A percentile compares a stretch with the other conserved stretches of the same genome.
Conservation (phyloP, 225 moss, liverwort and hornwort genomes). For the Straminergon stramineum region DNA sequence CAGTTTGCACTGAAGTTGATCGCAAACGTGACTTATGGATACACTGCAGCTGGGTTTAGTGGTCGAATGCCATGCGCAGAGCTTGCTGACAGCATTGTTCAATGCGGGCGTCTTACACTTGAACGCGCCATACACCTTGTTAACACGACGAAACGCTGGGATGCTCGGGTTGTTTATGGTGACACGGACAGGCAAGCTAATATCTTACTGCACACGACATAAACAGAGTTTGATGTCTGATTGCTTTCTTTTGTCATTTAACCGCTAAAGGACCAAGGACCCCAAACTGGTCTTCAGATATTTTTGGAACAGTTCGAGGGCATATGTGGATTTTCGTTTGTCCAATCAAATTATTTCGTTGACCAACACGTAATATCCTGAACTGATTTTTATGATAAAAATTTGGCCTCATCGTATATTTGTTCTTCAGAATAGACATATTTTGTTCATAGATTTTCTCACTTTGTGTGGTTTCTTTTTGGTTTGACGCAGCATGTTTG, state of each 20-base stretch:
- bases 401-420: not conserved
- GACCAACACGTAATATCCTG: too few species aligned
- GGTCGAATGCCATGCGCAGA: conserved; percentile 99
- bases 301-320: not conserved
- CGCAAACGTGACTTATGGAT: conserved; percentile 99
- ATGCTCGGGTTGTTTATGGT: conserved; percentile 91
- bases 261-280: not conserved
- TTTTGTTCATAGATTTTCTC: not conserved
- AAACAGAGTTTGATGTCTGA: not conserved
- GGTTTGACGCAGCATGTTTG: conserved; percentile 67
- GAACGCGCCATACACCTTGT: conserved; percentile 92
- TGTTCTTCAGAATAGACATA: not conserved
- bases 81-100: conserved; percentile 97
- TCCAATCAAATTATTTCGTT: not conserved
- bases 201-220: not conserved
- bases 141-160: conserved; percentile 72
- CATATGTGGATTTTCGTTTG: not conserved
- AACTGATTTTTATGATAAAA: not conserved
- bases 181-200: conserved; percentile 84
- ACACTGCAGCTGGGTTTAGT: conserved; percentile 97
- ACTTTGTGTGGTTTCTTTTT: not conserved
- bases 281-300: not conserved
- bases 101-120: conserved; percentile 87
- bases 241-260: not conserved
- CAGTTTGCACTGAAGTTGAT: conserved; percentile 97